Evolutionary conservation across 768 basidiomycete species (phyloP).

Genomic region (Amanita thiersii): DNA sequence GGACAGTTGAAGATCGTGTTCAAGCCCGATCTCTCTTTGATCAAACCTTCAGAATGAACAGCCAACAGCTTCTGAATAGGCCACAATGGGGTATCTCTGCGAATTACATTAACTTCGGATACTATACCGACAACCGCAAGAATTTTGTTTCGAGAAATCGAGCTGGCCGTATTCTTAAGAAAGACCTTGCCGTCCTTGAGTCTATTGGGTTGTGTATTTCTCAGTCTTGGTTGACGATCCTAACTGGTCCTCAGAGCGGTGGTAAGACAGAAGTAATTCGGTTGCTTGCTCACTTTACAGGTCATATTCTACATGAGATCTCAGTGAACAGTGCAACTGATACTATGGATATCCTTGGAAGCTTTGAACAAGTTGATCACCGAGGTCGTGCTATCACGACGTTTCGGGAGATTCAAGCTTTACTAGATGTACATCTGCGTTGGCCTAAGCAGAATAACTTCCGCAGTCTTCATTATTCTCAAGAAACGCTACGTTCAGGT

Average conservation of each 20-base stretch:
- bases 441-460: slow-evolving; percentile 11
- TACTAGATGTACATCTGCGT: slow-evolving; percentile 32
- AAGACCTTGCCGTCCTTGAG: slow-evolving; percentile 60
- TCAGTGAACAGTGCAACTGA: slow-evolving; percentile 83
- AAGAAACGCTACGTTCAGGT: slow-evolving; percentile 10
- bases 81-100: slow-evolving; percentile 38
- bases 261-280: slow-evolving; percentile 80
- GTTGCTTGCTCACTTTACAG: slow-evolving; percentile 61
- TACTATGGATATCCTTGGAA: slow-evolving; percentile 88
- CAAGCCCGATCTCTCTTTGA: slow-evolving; percentile 48
- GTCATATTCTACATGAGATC: slow-evolving; percentile 63
- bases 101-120: slow-evolving; percentile 57
- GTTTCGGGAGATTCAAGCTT: slow-evolving; percentile 29
- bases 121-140: slow-evolving; percentile 32
- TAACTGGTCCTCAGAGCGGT: slow-evolving; percentile 63
- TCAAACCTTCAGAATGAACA: slow-evolving; percentile 31
- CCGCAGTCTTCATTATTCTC: slow-evolving; percentile 17
- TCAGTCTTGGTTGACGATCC: slow-evolving; percentile 81
- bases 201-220: slow-evolving; percentile 66
- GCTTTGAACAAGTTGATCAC: slow-evolving; percentile 85
- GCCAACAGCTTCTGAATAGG: slow-evolving; percentile 14
- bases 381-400: slow-evolving; percentile 29
- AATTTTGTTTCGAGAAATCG: slow-evolving; percentile 27
- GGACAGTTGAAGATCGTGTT: slow-evolving; percentile 57
- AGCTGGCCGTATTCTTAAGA: slow-evolving; percentile 47